Percentiles rank a stretch among this genome's conserved stretches.
Evolutionary conservation across 139 green algal species (phyloP).

Genomic region (Limnomonas spitsbergensis): DNA sequence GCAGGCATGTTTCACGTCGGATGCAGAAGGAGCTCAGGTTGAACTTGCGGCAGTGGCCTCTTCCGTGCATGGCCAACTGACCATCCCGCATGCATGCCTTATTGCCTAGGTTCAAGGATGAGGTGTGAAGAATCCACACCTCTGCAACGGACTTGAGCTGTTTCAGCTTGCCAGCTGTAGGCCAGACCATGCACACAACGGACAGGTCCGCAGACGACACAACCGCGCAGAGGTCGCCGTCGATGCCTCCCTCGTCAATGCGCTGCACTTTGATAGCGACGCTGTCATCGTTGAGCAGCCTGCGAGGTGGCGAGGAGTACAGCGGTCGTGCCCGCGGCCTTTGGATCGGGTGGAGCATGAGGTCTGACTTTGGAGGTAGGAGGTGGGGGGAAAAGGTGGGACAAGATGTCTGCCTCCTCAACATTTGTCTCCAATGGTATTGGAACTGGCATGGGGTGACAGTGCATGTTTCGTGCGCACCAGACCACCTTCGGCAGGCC

Average conservation of each 20-base stretch:
- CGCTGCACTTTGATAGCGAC: not conserved
- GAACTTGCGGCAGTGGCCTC: not conserved
- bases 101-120: too few species aligned
- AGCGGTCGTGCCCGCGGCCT: too few species aligned
- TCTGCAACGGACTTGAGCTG: conserved; percentile 23
- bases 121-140: not conserved
- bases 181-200: conserved; percentile 27
- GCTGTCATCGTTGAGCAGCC: not conserved
- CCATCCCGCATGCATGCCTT: not conserved
- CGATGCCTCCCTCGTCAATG: conserved; percentile 33
- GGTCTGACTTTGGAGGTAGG: not conserved
- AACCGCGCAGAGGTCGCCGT: conserved; percentile 16
- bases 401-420: too few species aligned
- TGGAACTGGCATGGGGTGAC: too few species aligned
- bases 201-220: conserved; percentile 5
- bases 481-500: too few species aligned
- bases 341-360: not conserved
- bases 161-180: conserved; percentile 32
- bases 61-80: not conserved
- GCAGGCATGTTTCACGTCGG: not conserved
- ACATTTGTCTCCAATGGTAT: too few species aligned
- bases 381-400: too few species aligned
- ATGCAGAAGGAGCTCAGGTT: not conserved
- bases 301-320: not conserved
- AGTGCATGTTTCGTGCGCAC: too few species aligned